Conservation (phyloP, 495 filamentous ascomycete species). For the Terfezia claveryi region DNA sequence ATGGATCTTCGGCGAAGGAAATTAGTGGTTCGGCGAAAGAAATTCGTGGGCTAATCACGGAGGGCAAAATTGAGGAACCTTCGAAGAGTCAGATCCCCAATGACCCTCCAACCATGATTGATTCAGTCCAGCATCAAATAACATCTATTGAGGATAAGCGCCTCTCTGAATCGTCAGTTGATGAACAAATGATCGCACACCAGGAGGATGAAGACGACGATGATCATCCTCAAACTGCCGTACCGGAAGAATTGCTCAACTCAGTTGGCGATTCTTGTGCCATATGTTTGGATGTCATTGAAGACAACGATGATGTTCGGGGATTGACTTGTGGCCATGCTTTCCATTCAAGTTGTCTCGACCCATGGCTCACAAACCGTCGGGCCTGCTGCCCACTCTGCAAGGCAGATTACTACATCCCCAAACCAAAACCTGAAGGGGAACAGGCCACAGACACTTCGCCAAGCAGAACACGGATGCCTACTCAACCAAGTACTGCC, state of each 20-base stretch:
- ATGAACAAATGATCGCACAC: slow-evolving; percentile 21
- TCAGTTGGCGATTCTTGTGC: slow-evolving; percentile 89
- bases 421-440: slow-evolving; percentile 49
- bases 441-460: slow-evolving; percentile 7
- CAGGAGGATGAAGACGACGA: slow-evolving; percentile 60
- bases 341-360: slow-evolving; percentile 83
- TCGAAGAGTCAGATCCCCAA: slow-evolving; percentile 8
- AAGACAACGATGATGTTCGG: slow-evolving; percentile 88
- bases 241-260: slow-evolving; percentile 60
- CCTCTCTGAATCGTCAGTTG: slow-evolving; percentile 16
- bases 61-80: not conserved
- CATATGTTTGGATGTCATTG: slow-evolving; percentile 82
- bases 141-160: slow-evolving; percentile 4
- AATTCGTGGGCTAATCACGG: not conserved
- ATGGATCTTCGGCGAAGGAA: slow-evolving; percentile 5
- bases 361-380: slow-evolving; percentile 85
- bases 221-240: slow-evolving; percentile 60
- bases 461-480: not conserved
- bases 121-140: not conserved
- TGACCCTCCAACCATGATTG: slow-evolving; percentile 13
- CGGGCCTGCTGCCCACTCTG: slow-evolving; percentile 91
- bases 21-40: not conserved
- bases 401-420: slow-evolving; percentile 89
- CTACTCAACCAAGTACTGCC: not conserved
- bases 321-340: slow-evolving; percentile 87